Evolutionary conservation across 441 rosid species (phyloP).

Genomic region (Hura crepitans): DNA sequence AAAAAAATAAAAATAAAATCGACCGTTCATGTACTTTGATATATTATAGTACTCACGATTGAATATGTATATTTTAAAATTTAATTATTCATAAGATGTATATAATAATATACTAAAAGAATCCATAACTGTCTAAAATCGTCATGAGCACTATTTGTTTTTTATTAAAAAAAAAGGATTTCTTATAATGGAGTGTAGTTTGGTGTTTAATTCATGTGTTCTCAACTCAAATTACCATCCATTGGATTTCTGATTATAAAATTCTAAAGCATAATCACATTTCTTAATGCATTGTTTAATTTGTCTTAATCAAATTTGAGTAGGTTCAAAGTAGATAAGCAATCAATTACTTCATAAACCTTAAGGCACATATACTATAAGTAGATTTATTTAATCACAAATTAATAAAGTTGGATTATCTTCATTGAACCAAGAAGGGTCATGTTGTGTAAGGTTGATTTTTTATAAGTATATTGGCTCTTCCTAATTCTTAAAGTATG

Average conservation of each 20-base stretch:
- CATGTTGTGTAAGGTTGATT: neutral
- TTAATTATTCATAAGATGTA: too few species aligned
- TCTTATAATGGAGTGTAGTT: neutral
- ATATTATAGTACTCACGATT: too few species aligned
- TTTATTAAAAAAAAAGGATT: neutral
- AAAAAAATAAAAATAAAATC: too few species aligned
- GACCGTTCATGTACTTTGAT: too few species aligned
- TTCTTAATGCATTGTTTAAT: neutral
- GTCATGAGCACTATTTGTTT: conserved; percentile 6
- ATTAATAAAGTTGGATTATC: neutral
- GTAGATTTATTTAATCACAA: neutral
- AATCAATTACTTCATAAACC: neutral
- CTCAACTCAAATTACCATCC: neutral
- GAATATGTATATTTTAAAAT: too few species aligned
- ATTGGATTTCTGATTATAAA: neutral
- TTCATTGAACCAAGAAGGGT: neutral
- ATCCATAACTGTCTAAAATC: too few species aligned
- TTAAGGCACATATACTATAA: neutral
- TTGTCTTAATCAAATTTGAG: conserved; percentile 1
- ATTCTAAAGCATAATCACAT: neutral
- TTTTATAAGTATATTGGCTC: neutral
- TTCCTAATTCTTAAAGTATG: neutral
- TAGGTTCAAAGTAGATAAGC: conserved; percentile 9
- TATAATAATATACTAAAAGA: too few species aligned
- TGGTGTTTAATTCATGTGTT: neutral